phyloP scores from a whole-genome alignment of 176 grass and related monocot genomes.

The Cenchrus americanus region DNA sequence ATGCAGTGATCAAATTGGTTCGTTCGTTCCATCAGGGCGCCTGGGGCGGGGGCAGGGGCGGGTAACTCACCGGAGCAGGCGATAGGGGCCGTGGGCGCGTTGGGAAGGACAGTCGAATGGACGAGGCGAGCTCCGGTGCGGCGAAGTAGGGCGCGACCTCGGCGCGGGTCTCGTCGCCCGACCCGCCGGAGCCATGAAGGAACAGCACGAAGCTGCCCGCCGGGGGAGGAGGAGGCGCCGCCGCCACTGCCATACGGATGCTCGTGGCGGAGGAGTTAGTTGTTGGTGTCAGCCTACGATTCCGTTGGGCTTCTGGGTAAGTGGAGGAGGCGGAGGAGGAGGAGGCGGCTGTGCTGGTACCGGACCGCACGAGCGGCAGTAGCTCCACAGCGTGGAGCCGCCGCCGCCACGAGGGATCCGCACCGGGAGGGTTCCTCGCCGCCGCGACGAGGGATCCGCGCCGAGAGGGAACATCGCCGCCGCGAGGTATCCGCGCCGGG shows the following conservation, averaged over 20 bases:
- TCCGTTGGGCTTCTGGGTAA: no score
- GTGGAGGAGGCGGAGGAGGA: no score
- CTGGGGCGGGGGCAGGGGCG: not conserved
- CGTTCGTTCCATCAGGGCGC: not conserved
- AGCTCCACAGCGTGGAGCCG: no score
- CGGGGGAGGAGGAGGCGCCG: not conserved
- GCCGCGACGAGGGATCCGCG: no score
- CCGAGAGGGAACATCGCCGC: no score
- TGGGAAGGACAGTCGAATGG: slow-evolving; percentile 57
- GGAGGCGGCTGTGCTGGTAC: no score
- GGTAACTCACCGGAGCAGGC: slow-evolving; percentile 45
- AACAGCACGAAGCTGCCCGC: slow-evolving; percentile 48
- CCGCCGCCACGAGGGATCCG: no score
- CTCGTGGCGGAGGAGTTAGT: not conserved
- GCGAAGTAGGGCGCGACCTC: slow-evolving; percentile 53
- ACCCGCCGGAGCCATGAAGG: slow-evolving; percentile 59
- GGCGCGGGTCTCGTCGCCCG: slow-evolving; percentile 47
- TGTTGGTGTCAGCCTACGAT: not conserved
- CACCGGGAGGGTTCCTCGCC: no score
- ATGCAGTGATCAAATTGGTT: not conserved
- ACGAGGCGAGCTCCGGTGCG: slow-evolving; percentile 30
- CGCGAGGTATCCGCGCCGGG: no score
- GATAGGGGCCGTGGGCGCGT: slow-evolving; percentile 46
- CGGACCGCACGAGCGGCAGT: no score
- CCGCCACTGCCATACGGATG: not conserved